Percentiles rank a stretch among this genome's conserved stretches.
phyloP scores from a whole-genome alignment of 208 protist species.

The Borovskyia barvae region DNA sequence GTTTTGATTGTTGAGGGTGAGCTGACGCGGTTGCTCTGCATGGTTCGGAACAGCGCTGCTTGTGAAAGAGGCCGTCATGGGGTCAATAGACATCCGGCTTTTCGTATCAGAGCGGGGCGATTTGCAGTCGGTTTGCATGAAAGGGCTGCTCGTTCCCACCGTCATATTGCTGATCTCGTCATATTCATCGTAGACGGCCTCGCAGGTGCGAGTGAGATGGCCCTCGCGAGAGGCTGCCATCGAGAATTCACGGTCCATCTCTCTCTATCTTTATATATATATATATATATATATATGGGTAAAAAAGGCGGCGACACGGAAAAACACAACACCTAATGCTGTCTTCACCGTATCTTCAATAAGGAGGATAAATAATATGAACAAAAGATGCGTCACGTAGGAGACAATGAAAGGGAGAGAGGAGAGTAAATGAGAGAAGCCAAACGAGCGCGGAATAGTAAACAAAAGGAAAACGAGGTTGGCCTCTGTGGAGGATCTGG shows the following conservation, averaged over 20 bases:
- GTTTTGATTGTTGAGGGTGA: slow-evolving; percentile 44
- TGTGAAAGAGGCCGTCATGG: slow-evolving; percentile 1
- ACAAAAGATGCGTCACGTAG: background rate
- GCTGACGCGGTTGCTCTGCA: slow-evolving; percentile 20
- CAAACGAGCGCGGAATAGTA: background rate
- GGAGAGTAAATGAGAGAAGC: background rate
- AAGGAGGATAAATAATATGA: background rate
- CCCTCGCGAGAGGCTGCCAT: slow-evolving; percentile 11
- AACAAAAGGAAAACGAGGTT: background rate
- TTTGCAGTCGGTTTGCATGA: background rate
- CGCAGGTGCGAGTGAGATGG: background rate
- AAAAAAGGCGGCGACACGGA: too few relatives aligned
- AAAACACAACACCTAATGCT: too few relatives aligned
- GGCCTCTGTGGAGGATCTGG: background rate
- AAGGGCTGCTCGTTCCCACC: slow-evolving; percentile 22
- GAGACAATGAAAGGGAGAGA: background rate
- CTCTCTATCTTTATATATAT: slow-evolving; percentile 8
- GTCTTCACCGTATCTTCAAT: too few relatives aligned
- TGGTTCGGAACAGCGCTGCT: background rate
- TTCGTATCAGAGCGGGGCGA: slow-evolving; percentile 18
- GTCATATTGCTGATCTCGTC: slow-evolving; percentile 49
- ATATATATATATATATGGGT: too few relatives aligned
- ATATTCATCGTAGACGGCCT: slow-evolving; percentile 33
- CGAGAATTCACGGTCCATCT: slow-evolving; percentile 3
- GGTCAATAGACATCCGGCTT: background rate